Percentiles rank a stretch among this genome's conserved stretches.
These are phyloP conservation scores for Fusarium decemcellulare DNA, from an alignment of 2,329 filamentous ascomycete genomes.

Conservation along the genomic window DNA sequence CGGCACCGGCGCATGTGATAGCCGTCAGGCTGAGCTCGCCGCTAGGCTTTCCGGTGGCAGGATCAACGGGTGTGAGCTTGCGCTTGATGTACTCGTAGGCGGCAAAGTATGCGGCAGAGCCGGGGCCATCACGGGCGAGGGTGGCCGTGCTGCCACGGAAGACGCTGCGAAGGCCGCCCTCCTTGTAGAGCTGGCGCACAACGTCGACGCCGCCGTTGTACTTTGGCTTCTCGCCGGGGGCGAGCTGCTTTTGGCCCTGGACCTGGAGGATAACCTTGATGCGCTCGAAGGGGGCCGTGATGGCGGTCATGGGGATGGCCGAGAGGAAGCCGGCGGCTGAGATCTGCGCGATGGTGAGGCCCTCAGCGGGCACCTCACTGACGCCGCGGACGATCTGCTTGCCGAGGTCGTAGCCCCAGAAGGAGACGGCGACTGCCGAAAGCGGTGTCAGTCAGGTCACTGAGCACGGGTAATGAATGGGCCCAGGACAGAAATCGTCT, in stretches of 20 bases:
- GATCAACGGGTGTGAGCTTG: conserved; percentile 85
- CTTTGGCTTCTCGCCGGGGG: conserved; percentile 91
- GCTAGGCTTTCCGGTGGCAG: conserved; percentile 76
- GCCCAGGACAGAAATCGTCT: neutral
- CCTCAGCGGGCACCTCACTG: conserved; percentile 75
- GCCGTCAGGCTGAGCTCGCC: conserved; percentile 87
- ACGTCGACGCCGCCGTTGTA: conserved; percentile 92
- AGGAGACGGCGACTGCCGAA: conserved; percentile 74
- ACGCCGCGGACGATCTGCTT: conserved; percentile 85
- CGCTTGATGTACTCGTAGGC: conserved; percentile 98
- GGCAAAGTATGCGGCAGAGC: conserved; percentile 95
- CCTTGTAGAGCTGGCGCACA: conserved; percentile 91
- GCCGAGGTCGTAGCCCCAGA: conserved; percentile 95
- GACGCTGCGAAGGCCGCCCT: conserved; percentile 91
- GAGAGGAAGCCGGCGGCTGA: conserved; percentile 97
- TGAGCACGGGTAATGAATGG: neutral
- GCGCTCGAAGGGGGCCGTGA: conserved; percentile 99
- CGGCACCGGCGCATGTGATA: conserved; percentile 88
- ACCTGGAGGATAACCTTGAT: conserved; percentile 99
- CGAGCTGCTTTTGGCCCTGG: conserved; percentile 91
- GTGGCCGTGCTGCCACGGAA: conserved; percentile 94
- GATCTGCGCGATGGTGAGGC: conserved; percentile 88
- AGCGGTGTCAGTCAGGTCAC: conserved; percentile 6
- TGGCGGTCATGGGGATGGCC: conserved; percentile 95
- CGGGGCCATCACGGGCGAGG: conserved; percentile 92